These are phyloP conservation scores for Lenwebbia sp. DNA, from an alignment of 345 rosid genomes.

Conservation along the genomic window DNA sequence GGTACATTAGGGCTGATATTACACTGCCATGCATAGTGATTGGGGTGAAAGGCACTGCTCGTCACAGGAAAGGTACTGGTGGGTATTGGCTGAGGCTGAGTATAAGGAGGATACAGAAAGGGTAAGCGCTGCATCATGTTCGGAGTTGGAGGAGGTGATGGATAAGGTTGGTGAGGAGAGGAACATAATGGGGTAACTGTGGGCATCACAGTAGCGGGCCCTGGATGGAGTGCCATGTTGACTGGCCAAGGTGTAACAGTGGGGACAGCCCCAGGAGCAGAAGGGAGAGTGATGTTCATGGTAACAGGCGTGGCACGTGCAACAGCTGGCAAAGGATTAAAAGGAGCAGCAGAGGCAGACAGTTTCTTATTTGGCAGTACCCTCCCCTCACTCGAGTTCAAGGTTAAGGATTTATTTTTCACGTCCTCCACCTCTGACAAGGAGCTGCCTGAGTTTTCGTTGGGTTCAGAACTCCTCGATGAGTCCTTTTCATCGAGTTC, in stretches of 20 bases:
- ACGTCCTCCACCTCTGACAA: constrained; percentile 31
- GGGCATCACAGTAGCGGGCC: constrained; percentile 39
- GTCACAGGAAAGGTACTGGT: constrained; percentile 68
- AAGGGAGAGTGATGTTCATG: constrained; percentile 50
- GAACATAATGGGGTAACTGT: constrained; percentile 37
- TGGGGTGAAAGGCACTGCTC: constrained; percentile 61
- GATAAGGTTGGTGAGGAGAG: constrained; percentile 53
- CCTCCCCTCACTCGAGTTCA: constrained; percentile 31
- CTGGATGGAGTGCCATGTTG: constrained; percentile 77
- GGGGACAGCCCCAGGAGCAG: constrained; percentile 47
- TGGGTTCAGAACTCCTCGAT: constrained; percentile 18
- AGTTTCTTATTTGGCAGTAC: constrained; percentile 60
- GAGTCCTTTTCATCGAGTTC: constrained; percentile 25
- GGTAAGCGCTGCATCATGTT: constrained; percentile 83
- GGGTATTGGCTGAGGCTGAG: constrained; percentile 54
- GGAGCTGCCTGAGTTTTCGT: constrained; percentile 7
- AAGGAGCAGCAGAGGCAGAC: constrained; percentile 97
- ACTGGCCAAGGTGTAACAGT: constrained; percentile 66
- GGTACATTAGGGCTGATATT: constrained; percentile 40
- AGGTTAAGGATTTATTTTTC: constrained; percentile 42
- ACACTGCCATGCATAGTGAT: constrained; percentile 86
- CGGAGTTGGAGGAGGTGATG: constrained; percentile 85
- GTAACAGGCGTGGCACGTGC: constrained; percentile 50
- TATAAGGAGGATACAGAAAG: constrained; percentile 69
- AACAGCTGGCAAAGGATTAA: constrained; percentile 62